Evolutionary conservation across 2,329 filamentous ascomycete genomes (phyloP).

Genomic region (Clarireedia paspali): DNA sequence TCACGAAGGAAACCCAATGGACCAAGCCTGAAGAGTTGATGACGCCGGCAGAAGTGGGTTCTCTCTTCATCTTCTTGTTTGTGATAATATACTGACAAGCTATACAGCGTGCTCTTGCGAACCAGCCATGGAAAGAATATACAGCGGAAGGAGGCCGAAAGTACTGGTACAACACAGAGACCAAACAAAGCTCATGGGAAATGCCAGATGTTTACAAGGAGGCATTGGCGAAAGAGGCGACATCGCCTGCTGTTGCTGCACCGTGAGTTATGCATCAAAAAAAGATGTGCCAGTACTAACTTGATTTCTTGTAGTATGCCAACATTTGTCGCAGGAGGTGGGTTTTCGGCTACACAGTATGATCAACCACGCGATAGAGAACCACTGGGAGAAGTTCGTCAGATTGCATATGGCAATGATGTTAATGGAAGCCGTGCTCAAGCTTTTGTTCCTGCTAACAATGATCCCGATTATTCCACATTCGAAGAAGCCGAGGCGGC

Average conservation of each 20-base stretch:
- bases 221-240: slow-evolving; percentile 54
- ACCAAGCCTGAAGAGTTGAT: slow-evolving; percentile 87
- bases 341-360: slow-evolving; percentile 28
- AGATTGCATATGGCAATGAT: slow-evolving; percentile 50
- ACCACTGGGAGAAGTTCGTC: slow-evolving; percentile 45
- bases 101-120: slow-evolving; percentile 64
- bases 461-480: slow-evolving; percentile 71
- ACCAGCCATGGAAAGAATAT: slow-evolving; percentile 90
- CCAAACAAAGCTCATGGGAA: slow-evolving; percentile 88
- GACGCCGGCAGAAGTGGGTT: slow-evolving; percentile 66
- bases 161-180: slow-evolving; percentile 94
- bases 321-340: slow-evolving; percentile 37
- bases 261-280: slow-evolving; percentile 33
- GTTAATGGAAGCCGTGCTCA: slow-evolving; percentile 40
- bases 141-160: slow-evolving; percentile 77
- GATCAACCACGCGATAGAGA: slow-evolving; percentile 32
- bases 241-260: slow-evolving; percentile 32
- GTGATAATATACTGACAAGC: slow-evolving; percentile 9
- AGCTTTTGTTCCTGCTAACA: slow-evolving; percentile 53
- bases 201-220: slow-evolving; percentile 79
- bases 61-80: slow-evolving; percentile 17
- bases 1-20: slow-evolving; percentile 88
- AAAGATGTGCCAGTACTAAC: slow-evolving; percentile 8
- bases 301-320: slow-evolving; percentile 18
- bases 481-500: slow-evolving; percentile 87